A percentile compares a stretch with the other conserved stretches of the same genome.
Conservation (phyloP, 1,284 basidiomycete species). For the Pyrrhoderma noxium region DNA sequence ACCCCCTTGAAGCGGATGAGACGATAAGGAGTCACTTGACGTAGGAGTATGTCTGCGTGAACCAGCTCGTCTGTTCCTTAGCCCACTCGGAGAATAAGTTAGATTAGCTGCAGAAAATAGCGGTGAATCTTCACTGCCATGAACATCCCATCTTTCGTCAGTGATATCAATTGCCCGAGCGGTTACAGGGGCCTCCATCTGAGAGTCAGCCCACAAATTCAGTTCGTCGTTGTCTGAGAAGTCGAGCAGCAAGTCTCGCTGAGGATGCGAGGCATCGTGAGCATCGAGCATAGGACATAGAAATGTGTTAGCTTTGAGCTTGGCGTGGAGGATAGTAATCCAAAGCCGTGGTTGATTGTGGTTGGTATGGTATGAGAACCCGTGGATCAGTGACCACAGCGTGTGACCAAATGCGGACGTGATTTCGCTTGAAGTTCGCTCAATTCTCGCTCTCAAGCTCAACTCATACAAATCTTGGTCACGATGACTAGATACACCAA, state of each 20-base stretch:
- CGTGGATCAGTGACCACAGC: no score
- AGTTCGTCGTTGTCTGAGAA: no score
- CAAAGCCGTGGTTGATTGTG: no score
- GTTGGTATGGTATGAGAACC: no score
- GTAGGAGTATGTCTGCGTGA: constrained; percentile 8
- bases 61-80: constrained; percentile 10
- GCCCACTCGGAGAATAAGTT: neutral
- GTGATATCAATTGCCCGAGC: no score
- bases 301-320: neutral
- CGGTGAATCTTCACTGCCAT: no score
- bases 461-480: neutral
- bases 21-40: constrained; percentile 4
- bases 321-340: no score
- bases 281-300: constrained; percentile 16
- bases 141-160: no score
- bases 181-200: no score
- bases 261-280: neutral
- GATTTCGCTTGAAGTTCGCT: no score
- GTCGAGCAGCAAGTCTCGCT: neutral
- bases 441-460: neutral
- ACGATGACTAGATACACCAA: constrained; percentile 68
- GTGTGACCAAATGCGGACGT: no score
- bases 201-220: no score
- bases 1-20: constrained; percentile 11
- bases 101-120: neutral